These are phyloP conservation scores for Boeremia exigua DNA, from an alignment of 2,329 filamentous ascomycete species.

Conservation along the genomic window DNA sequence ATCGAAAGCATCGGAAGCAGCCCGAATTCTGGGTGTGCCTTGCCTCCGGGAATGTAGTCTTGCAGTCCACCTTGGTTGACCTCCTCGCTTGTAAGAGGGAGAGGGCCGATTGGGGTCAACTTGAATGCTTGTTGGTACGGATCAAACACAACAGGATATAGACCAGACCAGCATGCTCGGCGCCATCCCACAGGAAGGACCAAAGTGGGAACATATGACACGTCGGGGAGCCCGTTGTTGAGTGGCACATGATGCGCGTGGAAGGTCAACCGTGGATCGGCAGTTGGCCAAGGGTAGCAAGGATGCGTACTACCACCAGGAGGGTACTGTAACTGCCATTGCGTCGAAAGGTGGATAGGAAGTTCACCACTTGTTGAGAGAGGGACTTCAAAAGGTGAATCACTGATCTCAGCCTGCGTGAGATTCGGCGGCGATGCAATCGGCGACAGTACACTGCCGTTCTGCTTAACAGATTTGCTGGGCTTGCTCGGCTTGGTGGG, in stretches of 20 bases:
- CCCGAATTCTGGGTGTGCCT: conserved; percentile 21
- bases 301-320: conserved; percentile 27
- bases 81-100: conserved; percentile 29
- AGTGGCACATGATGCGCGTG: conserved; percentile 18
- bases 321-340: conserved; percentile 27
- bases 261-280: conserved; percentile 25
- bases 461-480: no score
- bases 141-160: conserved; percentile 27
- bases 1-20: conserved; percentile 13
- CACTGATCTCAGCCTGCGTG: background rate
- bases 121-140: conserved; percentile 27
- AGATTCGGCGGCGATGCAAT: background rate
- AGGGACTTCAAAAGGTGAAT: conserved; percentile 5
- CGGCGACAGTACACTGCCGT: background rate
- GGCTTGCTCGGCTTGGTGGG: no score
- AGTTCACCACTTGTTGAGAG: conserved; percentile 2
- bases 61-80: conserved; percentile 22
- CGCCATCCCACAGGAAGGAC: conserved; percentile 21
- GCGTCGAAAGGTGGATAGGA: conserved; percentile 4
- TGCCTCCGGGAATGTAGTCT: conserved; percentile 24
- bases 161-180: conserved; percentile 23
- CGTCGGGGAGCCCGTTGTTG: conserved; percentile 21
- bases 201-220: conserved; percentile 4
- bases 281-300: conserved; percentile 21
- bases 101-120: conserved; percentile 24